Conservation (phyloP, 2,329 filamentous ascomycete species). For the Neonectria magnoliae region DNA sequence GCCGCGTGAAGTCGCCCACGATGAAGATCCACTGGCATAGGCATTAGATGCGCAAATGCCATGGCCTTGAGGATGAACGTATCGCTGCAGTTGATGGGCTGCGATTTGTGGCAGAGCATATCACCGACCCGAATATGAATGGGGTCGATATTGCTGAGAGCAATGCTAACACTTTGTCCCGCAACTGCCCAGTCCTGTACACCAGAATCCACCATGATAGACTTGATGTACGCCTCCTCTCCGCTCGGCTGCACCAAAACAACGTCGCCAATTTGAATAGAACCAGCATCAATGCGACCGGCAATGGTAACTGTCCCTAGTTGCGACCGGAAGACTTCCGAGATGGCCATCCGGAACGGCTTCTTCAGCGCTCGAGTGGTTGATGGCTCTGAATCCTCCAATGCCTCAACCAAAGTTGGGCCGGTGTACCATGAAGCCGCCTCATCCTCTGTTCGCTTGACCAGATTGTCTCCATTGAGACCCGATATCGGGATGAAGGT, state of each 20-base stretch:
- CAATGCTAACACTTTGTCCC: conserved; percentile 87
- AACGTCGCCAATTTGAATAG: conserved; percentile 83
- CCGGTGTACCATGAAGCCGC: conserved; percentile 83
- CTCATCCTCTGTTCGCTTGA: conserved; percentile 63
- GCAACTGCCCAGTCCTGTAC: conserved; percentile 89
- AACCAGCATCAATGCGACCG: conserved; percentile 86
- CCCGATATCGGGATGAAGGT: conserved; percentile 92
- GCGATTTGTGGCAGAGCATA: conserved; percentile 77
- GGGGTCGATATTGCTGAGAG: conserved; percentile 85
- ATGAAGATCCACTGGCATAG: conserved; percentile 90
- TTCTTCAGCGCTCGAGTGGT: conserved; percentile 74
- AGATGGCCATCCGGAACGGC: conserved; percentile 86
- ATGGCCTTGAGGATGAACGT: conserved; percentile 85
- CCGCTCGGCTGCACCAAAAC: conserved; percentile 83
- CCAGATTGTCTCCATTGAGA: conserved; percentile 87
- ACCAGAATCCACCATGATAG: conserved; percentile 79
- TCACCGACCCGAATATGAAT: conserved; percentile 86
- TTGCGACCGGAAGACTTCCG: conserved; percentile 84
- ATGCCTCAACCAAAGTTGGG: conserved; percentile 80
- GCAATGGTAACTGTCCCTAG: conserved; percentile 86
- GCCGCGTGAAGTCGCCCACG: conserved; percentile 83
- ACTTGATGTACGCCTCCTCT: conserved; percentile 83
- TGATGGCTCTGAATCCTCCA: conserved; percentile 84
- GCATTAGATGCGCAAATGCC: conserved; percentile 89
- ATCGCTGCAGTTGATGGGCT: conserved; percentile 76